Evolutionary conservation across 352 stramenopile genomes (phyloP).

Genomic region (Globisporangium alternatum): DNA sequence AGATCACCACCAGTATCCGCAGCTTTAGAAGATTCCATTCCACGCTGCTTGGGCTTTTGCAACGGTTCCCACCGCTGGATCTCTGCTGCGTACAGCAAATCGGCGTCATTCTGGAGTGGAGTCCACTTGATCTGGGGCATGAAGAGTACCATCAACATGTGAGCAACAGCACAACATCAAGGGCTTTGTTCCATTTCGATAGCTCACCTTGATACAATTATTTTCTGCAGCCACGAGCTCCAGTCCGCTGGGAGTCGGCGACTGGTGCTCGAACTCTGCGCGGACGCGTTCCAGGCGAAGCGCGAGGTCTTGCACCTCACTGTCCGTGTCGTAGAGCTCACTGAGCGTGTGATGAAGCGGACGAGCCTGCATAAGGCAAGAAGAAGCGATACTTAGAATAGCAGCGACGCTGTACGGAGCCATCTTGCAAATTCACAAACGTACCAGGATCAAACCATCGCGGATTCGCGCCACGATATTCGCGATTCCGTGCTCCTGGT

Average conservation of each 20-base stretch:
- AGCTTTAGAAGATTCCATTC: neutral
- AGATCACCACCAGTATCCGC: neutral
- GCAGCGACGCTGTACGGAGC: too few species aligned
- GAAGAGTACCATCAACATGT: neutral
- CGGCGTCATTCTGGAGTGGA: conserved; percentile 16
- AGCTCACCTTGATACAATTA: conserved; percentile 31
- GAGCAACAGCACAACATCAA: neutral
- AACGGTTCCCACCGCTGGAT: conserved; percentile 20
- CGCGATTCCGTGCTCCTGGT: neutral
- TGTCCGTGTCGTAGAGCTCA: conserved; percentile 5
- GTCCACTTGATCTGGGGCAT: conserved; percentile 30
- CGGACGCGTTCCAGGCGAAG: conserved; percentile 15
- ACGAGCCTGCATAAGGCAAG: neutral
- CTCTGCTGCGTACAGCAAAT: conserved; percentile 31
- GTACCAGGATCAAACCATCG: conserved; percentile 14
- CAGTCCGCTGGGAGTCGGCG: conserved; percentile 20
- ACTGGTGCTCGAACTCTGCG: conserved; percentile 16
- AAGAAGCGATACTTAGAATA: neutral
- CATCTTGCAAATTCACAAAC: neutral
- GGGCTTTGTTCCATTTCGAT: neutral
- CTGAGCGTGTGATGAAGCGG: conserved; percentile 12
- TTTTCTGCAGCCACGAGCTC: conserved; percentile 18
- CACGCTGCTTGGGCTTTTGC: neutral
- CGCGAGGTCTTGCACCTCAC: conserved; percentile 13
- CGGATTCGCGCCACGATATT: conserved; percentile 5